Conservation (phyloP, 768 basidiomycete genomes). For the Naganishia kalamii region DNA sequence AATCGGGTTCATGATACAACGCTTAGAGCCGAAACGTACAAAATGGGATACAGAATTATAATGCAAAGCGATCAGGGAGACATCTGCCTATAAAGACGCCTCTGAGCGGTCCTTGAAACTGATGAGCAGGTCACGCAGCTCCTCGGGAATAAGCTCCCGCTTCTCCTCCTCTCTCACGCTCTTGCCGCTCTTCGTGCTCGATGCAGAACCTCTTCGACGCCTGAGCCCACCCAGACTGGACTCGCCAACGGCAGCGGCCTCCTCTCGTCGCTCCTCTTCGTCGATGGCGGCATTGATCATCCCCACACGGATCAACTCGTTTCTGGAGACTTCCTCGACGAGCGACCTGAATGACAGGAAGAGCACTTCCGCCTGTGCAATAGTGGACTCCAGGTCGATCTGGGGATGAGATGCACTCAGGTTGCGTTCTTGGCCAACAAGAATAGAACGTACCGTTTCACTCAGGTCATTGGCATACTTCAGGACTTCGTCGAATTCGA, state of each 20-base stretch:
- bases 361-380: conserved; percentile 93
- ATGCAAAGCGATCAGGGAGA: neutral
- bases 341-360: conserved; percentile 85
- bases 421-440: neutral
- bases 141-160: conserved; percentile 19
- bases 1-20: no score
- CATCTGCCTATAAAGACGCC: neutral
- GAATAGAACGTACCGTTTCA: conserved; percentile 33
- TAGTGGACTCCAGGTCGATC: conserved; percentile 89
- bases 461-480: conserved; percentile 45
- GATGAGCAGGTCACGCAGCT: conserved; percentile 17
- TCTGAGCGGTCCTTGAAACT: conserved; percentile 12
- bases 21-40: neutral
- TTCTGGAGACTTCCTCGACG: conserved; percentile 80
- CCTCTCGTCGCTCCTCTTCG: conserved; percentile 10
- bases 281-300: conserved; percentile 11
- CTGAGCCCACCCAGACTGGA: neutral
- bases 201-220: neutral
- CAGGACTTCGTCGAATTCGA: conserved; percentile 60
- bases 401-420: conserved; percentile 6
- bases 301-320: conserved; percentile 37
- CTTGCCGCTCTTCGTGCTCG: conserved; percentile 1
- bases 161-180: conserved; percentile 19
- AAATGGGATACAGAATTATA: neutral
- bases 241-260: neutral